phyloP scores from a whole-genome alignment of 169 alveolate species.

The Hepatocystis sp. region DNA sequence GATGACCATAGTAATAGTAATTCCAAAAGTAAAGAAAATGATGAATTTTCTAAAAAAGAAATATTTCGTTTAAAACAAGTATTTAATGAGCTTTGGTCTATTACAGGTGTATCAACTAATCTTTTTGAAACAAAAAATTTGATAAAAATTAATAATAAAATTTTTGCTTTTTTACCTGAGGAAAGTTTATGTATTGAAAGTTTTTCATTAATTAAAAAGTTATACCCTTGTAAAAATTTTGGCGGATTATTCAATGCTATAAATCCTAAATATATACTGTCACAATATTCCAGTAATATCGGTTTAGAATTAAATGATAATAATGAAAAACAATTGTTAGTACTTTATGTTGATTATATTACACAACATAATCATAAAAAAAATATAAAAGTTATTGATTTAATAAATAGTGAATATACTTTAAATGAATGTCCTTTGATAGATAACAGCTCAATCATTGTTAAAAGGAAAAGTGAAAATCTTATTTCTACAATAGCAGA shows the following conservation, averaged over 20 bases:
- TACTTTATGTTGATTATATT: conserved; percentile 59
- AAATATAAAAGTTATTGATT: conserved; percentile 34
- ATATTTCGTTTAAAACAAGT: conserved; percentile 35
- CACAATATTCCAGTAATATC: conserved; percentile 46
- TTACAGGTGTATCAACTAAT: conserved; percentile 69
- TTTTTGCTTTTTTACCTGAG: conserved; percentile 74
- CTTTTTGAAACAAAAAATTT: conserved; percentile 58
- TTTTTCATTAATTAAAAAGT: conserved; percentile 59
- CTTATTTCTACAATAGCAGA: conserved; percentile 43
- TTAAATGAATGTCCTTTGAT: conserved; percentile 57
- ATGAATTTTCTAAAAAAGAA: conserved; percentile 70
- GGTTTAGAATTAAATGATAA: conserved; percentile 64
- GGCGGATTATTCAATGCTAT: conserved; percentile 71
- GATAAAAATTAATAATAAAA: conserved; percentile 57
- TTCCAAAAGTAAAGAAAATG: conserved; percentile 22
- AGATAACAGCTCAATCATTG: conserved; percentile 47
- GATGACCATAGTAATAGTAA: too few species aligned
- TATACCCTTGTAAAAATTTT: conserved; percentile 72
- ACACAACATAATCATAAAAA: conserved; percentile 60
- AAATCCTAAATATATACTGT: conserved; percentile 41
- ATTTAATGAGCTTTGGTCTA: conserved; percentile 68
- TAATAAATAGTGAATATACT: conserved; percentile 49
- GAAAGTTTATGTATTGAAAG: conserved; percentile 67
- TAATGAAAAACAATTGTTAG: conserved; percentile 47
- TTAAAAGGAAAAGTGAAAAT: conserved; percentile 39